Base-by-base conservation (phyloP, 2,329 filamentous ascomycete species). In the Nigrospora osmanthi region DNA sequence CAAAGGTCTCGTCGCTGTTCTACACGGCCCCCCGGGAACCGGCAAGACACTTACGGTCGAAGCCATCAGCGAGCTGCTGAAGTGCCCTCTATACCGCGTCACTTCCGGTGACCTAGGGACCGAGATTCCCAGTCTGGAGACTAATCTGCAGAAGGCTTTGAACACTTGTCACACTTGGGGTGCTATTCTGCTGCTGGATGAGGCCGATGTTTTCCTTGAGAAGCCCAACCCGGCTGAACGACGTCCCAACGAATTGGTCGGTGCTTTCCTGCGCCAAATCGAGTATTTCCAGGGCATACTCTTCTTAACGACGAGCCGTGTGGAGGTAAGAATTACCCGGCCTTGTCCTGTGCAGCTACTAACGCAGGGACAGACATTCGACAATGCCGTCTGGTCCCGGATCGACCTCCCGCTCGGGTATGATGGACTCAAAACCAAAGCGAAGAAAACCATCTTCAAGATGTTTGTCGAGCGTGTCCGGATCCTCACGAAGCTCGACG, bases 211-310 rank as follows among this genome's bases (percentile, higher is more conserved):
- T 5, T 90, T 90, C 66, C 69, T 95, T 11, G 87, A 94, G 69
- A 85, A 87, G 62, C 81, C 89, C 2, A 85, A 87, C 40, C 82
- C 89, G 56, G 83, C 88, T 51, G 87, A 95, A 55, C 83, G 94
- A 43, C 84, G 89, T 58, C 83, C 89, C 47, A 95, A 95, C 54
- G 85, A 85, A 0, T 78, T 93, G 1, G 89, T 95, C 43, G 87
- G 83, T 60, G 88, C 95, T 56, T 95, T 95, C 71, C 70, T 95
- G 3, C 81, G 89, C 0, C 74, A 91, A 46, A 72, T 95, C 0
- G 90, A 96, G 64, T 95, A 95, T 62, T 95, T 94, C 67, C 87
- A 94, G 58, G 89, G 89, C 3, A 94, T 95, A 43, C 64, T 95
- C 5, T 94, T 95, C 69, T 66, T 95, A 23, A 95, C 89, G 0